Conservation (phyloP, 768 basidiomycete genomes). For the Cystobasidium onofrii region DNA sequence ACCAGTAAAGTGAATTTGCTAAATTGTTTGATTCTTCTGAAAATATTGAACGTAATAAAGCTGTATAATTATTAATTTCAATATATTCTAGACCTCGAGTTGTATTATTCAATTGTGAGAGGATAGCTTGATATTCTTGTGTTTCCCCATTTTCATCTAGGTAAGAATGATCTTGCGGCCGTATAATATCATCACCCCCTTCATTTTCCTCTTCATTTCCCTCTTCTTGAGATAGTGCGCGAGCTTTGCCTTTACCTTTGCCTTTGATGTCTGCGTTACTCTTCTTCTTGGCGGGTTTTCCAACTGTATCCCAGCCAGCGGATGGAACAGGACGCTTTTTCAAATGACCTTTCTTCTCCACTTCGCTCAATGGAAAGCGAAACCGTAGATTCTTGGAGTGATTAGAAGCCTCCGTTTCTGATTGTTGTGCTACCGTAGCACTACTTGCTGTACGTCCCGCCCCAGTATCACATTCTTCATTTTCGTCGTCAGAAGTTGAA, state of each 20-base stretch:
- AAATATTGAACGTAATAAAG: not conserved
- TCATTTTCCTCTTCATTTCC: not conserved
- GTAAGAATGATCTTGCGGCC: not conserved
- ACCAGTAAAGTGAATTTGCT: conserved; percentile 5
- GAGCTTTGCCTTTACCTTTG: not conserved
- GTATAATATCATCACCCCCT: not conserved
- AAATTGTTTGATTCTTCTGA: conserved; percentile 2
- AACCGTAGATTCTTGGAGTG: not conserved
- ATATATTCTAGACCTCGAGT: not conserved
- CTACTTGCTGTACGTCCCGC: not conserved
- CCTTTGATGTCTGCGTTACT: not conserved
- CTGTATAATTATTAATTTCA: not conserved
- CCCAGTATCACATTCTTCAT: not conserved
- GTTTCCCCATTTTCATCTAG: too few relatives aligned
- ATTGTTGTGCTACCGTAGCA: not conserved
- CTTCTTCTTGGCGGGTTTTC: not conserved
- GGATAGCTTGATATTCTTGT: not conserved
- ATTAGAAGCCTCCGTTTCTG: not conserved
- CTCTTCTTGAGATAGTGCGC: not conserved
- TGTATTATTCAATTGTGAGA: not conserved
- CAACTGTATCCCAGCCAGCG: not conserved
- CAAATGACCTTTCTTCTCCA: not conserved
- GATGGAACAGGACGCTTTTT: not conserved
- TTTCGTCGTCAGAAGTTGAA: not conserved
- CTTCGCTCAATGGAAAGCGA: not conserved